These are phyloP conservation scores for Ophiocordyceps camponoti-floridani DNA, from an alignment of 2,329 filamentous ascomycete species.

Conservation along the genomic window DNA sequence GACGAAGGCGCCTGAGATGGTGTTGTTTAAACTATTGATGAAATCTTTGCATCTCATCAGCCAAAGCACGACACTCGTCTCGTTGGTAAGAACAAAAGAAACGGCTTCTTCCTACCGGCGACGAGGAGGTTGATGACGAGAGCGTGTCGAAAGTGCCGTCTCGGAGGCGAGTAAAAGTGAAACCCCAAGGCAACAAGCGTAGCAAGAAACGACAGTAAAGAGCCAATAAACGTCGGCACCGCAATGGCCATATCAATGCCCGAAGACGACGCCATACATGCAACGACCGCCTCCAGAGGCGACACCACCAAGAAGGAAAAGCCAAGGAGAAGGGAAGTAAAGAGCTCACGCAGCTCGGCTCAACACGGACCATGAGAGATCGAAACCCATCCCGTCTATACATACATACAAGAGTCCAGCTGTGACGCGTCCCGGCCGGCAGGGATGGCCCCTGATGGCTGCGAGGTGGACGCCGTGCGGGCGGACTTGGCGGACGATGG, in stretches of 20 bases:
- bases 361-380: too few species aligned
- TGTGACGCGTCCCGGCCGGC: too few species aligned
- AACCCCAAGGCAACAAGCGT: constrained; percentile 1
- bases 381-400: too few species aligned
- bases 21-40: constrained; percentile 23
- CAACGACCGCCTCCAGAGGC: too few species aligned
- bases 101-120: constrained; percentile 1
- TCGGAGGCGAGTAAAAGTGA: constrained; percentile 2
- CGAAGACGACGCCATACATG: neutral
- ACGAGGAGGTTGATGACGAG: constrained; percentile 5
- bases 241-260: neutral
- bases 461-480: too few species aligned
- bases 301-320: too few species aligned
- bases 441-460: too few species aligned
- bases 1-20: constrained; percentile 19
- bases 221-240: constrained; percentile 3
- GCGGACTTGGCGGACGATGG: too few species aligned
- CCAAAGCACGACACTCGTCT: neutral
- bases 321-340: too few species aligned
- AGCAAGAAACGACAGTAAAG: constrained; percentile 3
- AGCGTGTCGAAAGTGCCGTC: constrained; percentile 4
- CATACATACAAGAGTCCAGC: too few species aligned
- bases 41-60: constrained; percentile 9
- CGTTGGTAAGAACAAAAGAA: too few species aligned
- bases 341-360: too few species aligned